phyloP scores from a whole-genome alignment of 2,329 filamentous ascomycete species.

The Thielaviopsis musarum region DNA sequence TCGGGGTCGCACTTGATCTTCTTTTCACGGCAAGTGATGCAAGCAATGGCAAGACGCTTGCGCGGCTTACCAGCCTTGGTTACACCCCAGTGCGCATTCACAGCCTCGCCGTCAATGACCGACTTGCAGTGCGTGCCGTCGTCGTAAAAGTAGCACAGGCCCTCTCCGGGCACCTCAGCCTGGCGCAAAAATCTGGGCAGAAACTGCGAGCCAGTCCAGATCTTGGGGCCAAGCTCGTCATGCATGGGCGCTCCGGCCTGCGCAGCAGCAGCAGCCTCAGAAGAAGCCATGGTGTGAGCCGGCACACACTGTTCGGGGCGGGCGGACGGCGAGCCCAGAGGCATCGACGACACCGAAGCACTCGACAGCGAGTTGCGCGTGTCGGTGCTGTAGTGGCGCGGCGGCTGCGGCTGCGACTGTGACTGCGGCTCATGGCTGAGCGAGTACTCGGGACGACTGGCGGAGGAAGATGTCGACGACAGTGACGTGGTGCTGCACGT shows the following conservation, averaged over 20 bases:
- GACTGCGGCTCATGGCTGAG: conserved; percentile 23
- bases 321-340: conserved; percentile 7
- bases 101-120: conserved; percentile 66
- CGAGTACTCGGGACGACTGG: neutral
- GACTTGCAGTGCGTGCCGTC: conserved; percentile 71
- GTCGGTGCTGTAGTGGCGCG: conserved; percentile 12
- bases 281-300: neutral
- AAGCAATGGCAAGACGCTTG: conserved; percentile 83
- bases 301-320: neutral
- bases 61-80: conserved; percentile 89
- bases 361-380: neutral
- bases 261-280: neutral
- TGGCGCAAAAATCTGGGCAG: conserved; percentile 47
- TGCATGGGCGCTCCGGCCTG: conserved; percentile 33
- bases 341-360: neutral
- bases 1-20: conserved; percentile 95
- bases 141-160: conserved; percentile 71
- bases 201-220: conserved; percentile 52
- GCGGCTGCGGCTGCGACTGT: conserved; percentile 18
- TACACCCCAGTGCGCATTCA: conserved; percentile 85
- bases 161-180: conserved; percentile 58
- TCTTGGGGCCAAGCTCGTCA: conserved; percentile 48
- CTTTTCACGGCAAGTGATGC: conserved; percentile 84
- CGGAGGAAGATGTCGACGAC: neutral
- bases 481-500: neutral